A percentile compares a stretch with the other conserved stretches of the same genome.
These are phyloP conservation scores for Moringa oleifera DNA, from an alignment of 345 rosid species.

Conservation along the genomic window DNA sequence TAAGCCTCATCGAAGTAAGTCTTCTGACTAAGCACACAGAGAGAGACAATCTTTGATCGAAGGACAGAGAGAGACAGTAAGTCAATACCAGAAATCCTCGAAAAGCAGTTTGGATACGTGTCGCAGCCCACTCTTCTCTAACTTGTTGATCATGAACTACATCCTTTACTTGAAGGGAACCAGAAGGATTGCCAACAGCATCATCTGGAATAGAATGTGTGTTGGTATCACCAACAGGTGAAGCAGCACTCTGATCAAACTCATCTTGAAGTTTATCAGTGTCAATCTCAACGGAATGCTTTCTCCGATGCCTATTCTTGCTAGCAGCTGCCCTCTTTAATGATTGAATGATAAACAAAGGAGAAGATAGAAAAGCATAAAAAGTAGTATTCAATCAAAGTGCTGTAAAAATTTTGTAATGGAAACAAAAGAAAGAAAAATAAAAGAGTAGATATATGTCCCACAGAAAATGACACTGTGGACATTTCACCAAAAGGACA, in stretches of 20 bases:
- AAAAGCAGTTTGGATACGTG: constrained; percentile 83
- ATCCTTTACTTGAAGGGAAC: constrained; percentile 46
- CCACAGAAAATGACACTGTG: not conserved
- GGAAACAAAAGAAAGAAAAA: too few relatives aligned
- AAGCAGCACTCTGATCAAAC: constrained; percentile 28
- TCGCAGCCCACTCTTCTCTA: constrained; percentile 71
- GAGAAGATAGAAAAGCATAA: too few relatives aligned
- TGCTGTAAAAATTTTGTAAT: too few relatives aligned
- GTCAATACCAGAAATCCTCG: constrained; percentile 86
- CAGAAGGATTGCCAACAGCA: constrained; percentile 43
- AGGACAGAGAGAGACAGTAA: not conserved
- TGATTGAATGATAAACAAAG: constrained; percentile 9
- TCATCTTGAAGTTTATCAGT: constrained; percentile 46
- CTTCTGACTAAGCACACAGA: not conserved
- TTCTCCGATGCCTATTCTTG: constrained; percentile 58
- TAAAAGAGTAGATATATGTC: not conserved
- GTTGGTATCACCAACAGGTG: constrained; percentile 30
- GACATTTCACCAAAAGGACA: not conserved
- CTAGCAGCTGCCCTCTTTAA: constrained; percentile 42
- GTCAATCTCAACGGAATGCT: constrained; percentile 56
- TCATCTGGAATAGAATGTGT: constrained; percentile 27
- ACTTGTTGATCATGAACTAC: constrained; percentile 33
- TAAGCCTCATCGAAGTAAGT: not conserved
- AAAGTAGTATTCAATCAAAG: too few relatives aligned
- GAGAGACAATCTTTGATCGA: not conserved